phyloP scores from a whole-genome alignment of 2,329 filamentous ascomycete species.

The Sclerotinia sclerotiorum region DNA sequence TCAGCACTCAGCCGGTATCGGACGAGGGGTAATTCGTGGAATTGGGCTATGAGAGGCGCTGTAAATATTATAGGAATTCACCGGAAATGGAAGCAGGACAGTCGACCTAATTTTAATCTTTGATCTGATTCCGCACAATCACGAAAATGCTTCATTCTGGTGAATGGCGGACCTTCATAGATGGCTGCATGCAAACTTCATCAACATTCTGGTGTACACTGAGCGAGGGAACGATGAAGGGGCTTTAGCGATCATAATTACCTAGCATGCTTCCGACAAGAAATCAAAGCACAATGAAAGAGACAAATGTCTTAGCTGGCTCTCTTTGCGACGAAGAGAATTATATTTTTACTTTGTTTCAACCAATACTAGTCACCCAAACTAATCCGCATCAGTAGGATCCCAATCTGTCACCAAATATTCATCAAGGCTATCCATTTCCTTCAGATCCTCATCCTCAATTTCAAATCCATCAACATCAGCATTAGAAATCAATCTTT shows the following conservation, averaged over 20 bases:
- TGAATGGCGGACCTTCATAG: too few species aligned
- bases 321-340: background rate
- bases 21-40: background rate
- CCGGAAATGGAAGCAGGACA: background rate
- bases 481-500: slow-evolving; percentile 65
- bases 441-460: slow-evolving; percentile 59
- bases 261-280: background rate
- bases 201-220: background rate
- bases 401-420: slow-evolving; percentile 70
- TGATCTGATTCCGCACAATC: background rate
- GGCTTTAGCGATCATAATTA: slow-evolving; percentile 5
- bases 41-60: background rate
- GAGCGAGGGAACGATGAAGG: background rate
- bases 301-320: background rate
- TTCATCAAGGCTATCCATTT: slow-evolving; percentile 67
- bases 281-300: background rate
- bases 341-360: background rate
- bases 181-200: background rate
- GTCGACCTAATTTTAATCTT: background rate
- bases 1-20: slow-evolving; percentile 4
- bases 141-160: background rate
- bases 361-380: background rate
- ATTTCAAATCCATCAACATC: slow-evolving; percentile 62
- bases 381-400: slow-evolving; percentile 45
- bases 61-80: slow-evolving; percentile 3